phyloP scores from a whole-genome alignment of 208 protist genomes.

The Acanthamoeba sp. region DNA sequence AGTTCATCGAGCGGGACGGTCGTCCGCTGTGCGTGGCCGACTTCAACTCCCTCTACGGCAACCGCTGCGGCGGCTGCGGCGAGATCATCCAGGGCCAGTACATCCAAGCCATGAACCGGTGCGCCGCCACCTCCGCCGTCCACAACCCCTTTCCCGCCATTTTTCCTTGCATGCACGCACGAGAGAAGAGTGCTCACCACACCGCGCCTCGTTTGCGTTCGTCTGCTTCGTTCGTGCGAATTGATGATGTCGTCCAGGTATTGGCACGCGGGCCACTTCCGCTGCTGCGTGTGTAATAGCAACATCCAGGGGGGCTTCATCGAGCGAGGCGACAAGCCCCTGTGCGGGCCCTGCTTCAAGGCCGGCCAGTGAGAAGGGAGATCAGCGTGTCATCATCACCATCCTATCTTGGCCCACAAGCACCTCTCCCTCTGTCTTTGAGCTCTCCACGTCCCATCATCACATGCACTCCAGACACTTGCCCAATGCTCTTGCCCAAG shows the following conservation, averaged over 20 bases:
- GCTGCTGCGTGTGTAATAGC: conserved; percentile 33
- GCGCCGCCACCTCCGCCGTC: background rate
- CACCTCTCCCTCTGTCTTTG: too few species aligned
- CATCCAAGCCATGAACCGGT: conserved; percentile 70
- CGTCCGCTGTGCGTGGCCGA: conserved; percentile 16
- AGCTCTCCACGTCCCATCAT: too few species aligned
- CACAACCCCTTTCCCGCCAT: background rate
- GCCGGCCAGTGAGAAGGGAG: background rate
- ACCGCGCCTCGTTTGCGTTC: too few species aligned
- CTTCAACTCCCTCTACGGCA: conserved; percentile 40
- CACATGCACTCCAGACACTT: too few species aligned
- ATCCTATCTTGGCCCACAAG: too few species aligned
- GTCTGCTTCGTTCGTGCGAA: too few species aligned
- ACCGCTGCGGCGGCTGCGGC: conserved; percentile 56
- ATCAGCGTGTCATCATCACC: too few species aligned
- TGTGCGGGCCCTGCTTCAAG: conserved; percentile 29
- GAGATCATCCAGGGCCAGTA: conserved; percentile 65
- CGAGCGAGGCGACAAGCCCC: conserved; percentile 23
- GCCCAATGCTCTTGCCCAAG: too few species aligned
- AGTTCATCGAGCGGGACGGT: conserved; percentile 57
- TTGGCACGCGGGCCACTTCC: conserved; percentile 56
- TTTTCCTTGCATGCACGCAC: too few species aligned
- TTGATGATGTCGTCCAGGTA: background rate
- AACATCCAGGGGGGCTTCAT: conserved; percentile 43
- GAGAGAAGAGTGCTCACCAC: too few species aligned